phyloP scores from a whole-genome alignment of 2,329 filamentous ascomycete species.

The Daldinia sp. region DNA sequence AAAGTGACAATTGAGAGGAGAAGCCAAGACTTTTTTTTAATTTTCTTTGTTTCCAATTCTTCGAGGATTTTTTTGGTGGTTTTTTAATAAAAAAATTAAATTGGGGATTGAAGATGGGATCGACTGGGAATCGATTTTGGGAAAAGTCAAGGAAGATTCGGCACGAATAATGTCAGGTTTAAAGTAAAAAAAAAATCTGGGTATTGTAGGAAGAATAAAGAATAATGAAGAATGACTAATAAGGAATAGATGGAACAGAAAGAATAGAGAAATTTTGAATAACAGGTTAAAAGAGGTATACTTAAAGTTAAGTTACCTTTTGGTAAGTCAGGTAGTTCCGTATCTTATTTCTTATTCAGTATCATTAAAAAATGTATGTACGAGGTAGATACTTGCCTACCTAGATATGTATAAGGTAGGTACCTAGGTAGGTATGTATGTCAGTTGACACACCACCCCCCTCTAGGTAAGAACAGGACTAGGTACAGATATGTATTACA shows the following conservation, averaged over 20 bases:
- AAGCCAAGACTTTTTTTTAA: slow-evolving; percentile 38
- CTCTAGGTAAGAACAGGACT: too few relatives aligned
- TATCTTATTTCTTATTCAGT: too few relatives aligned
- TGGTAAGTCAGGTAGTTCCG: too few relatives aligned
- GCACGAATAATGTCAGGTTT: neutral
- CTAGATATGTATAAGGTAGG: too few relatives aligned
- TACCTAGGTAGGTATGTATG: too few relatives aligned
- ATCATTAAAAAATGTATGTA: too few relatives aligned
- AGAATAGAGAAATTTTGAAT: neutral
- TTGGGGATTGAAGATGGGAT: slow-evolving; percentile 11
- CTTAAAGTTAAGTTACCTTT: neutral
- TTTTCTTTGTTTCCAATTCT: neutral
- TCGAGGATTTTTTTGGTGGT: slow-evolving; percentile 2
- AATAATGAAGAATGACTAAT: neutral
- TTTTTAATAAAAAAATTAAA: slow-evolving; percentile 13
- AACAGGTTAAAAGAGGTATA: neutral
- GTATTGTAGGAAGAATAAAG: neutral
- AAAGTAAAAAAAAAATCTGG: neutral
- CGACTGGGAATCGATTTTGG: neutral
- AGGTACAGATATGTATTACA: neutral
- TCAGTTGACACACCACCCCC: neutral
- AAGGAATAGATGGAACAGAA: neutral
- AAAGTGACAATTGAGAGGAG: slow-evolving; percentile 35
- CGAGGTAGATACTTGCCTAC: too few relatives aligned
- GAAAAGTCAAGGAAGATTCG: neutral